Conservation (phyloP, 805 yeast species). For the Sungouiozyma ichnusensis region DNA sequence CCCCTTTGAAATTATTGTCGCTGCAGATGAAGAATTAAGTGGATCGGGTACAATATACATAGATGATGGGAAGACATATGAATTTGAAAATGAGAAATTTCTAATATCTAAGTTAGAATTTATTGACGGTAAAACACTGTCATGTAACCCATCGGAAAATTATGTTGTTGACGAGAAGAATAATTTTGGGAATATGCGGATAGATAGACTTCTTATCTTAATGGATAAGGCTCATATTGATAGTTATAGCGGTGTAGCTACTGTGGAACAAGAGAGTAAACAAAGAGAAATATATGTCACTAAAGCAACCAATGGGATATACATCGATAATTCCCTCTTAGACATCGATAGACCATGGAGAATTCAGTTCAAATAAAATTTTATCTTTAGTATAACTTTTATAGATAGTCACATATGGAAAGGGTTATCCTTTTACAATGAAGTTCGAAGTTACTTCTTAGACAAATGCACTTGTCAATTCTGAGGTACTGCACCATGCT, state of each 20-base stretch:
- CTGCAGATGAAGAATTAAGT: constrained; percentile 37
- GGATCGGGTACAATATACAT: constrained; percentile 58
- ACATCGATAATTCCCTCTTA: constrained; percentile 44
- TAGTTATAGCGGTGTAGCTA: constrained; percentile 4
- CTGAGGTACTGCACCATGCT: too few relatives aligned
- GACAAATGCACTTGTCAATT: too few relatives aligned
- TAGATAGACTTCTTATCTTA: constrained; percentile 48
- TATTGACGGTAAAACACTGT: constrained; percentile 25
- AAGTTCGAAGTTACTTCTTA: too few relatives aligned
- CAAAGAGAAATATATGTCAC: constrained; percentile 27
- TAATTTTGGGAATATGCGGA: constrained; percentile 27
- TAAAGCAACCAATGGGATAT: neutral
- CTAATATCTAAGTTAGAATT: constrained; percentile 34
- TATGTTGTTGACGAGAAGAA: constrained; percentile 10
- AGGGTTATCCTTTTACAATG: constrained; percentile 3
- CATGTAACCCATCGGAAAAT: constrained; percentile 21
- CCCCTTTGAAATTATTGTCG: constrained; percentile 68
- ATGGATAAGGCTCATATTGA: constrained; percentile 20
- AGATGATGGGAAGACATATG: constrained; percentile 78
- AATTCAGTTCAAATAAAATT: constrained; percentile 22
- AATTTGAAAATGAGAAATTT: constrained; percentile 42
- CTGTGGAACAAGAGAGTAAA: constrained; percentile 32
- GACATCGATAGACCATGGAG: constrained; percentile 39
- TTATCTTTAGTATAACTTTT: neutral
- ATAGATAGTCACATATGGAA: neutral